Evolutionary conservation across 208 protist species (phyloP).

Genomic region (Lotmaria passim): DNA sequence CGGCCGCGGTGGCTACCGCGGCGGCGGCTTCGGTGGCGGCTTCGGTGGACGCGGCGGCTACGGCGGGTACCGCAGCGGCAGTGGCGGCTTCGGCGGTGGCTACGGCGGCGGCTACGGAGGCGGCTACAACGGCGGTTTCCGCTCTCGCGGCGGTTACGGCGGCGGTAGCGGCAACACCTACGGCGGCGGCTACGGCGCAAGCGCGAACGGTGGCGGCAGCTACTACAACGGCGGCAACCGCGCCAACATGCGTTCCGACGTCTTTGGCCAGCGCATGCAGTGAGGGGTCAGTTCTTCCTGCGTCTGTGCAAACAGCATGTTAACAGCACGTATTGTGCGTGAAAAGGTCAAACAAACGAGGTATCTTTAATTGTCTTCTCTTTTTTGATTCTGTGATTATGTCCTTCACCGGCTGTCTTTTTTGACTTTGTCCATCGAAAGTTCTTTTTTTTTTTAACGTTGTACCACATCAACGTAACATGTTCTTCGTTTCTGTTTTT

Average conservation of each 20-base stretch:
- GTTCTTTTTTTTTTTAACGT: not conserved
- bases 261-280: slow-evolving; percentile 59
- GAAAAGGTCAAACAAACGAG: not conserved
- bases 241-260: slow-evolving; percentile 41
- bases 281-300: not conserved
- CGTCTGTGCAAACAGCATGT: too few relatives aligned
- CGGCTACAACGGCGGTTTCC: slow-evolving; percentile 12
- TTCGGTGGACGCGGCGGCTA: slow-evolving; percentile 30
- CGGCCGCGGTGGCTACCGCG: slow-evolving; percentile 53
- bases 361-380: not conserved
- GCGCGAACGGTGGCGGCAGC: slow-evolving; percentile 31
- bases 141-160: slow-evolving; percentile 18
- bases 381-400: not conserved
- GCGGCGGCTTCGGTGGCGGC: slow-evolving; percentile 34
- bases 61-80: slow-evolving; percentile 23
- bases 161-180: slow-evolving; percentile 29
- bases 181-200: slow-evolving; percentile 25
- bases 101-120: slow-evolving; percentile 17
- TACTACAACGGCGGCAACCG: slow-evolving; percentile 31
- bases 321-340: not conserved
- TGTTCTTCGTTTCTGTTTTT: not conserved
- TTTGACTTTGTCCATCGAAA: not conserved
- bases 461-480: not conserved
- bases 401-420: not conserved
- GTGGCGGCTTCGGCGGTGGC: slow-evolving; percentile 29